Conservation (phyloP, 202 grass and related monocot genomes). For the Elaeis oleifera region DNA sequence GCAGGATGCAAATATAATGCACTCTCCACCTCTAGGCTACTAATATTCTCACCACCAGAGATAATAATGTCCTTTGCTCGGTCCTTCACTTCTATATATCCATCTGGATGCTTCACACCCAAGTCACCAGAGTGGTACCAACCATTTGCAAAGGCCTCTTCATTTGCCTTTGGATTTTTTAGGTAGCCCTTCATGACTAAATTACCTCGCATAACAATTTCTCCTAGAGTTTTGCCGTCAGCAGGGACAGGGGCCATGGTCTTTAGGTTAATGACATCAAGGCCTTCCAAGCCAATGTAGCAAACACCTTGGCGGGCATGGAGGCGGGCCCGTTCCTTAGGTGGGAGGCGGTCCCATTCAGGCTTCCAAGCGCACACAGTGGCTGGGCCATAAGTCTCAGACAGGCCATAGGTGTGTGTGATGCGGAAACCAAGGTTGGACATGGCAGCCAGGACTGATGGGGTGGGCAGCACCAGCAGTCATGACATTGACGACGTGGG, state of each 20-base stretch:
- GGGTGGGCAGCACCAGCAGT: slow-evolving; percentile 92
- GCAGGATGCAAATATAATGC: slow-evolving; percentile 65
- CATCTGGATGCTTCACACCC: slow-evolving; percentile 58
- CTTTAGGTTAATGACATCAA: slow-evolving; percentile 61
- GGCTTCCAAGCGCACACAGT: slow-evolving; percentile 88
- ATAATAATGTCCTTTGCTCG: slow-evolving; percentile 95
- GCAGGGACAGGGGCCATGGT: slow-evolving; percentile 65
- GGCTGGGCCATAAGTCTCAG: slow-evolving; percentile 84
- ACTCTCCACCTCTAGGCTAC: slow-evolving; percentile 91
- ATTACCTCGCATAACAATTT: slow-evolving; percentile 93
- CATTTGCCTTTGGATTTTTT: slow-evolving; percentile 68
- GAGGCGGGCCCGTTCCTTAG: slow-evolving; percentile 51
- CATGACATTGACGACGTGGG: slow-evolving; percentile 64
- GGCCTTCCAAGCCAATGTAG: slow-evolving; percentile 69
- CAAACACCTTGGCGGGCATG: slow-evolving; percentile 80
- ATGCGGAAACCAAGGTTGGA: slow-evolving; percentile 71
- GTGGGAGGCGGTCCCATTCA: slow-evolving; percentile 64
- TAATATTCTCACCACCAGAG: slow-evolving; percentile 93
- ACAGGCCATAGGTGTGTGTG: slow-evolving; percentile 84
- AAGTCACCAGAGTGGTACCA: slow-evolving; percentile 94
- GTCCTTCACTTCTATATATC: slow-evolving; percentile 92
- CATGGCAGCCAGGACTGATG: slow-evolving; percentile 68
- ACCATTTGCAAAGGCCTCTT: slow-evolving; percentile 69
- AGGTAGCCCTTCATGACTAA: slow-evolving; percentile 92
- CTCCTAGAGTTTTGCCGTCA: slow-evolving; percentile 59